A percentile compares a stretch with the other conserved stretches of the same genome.
phyloP scores from a whole-genome alignment of 176 grass and related monocot genomes.

The Oryza glaberrima region DNA sequence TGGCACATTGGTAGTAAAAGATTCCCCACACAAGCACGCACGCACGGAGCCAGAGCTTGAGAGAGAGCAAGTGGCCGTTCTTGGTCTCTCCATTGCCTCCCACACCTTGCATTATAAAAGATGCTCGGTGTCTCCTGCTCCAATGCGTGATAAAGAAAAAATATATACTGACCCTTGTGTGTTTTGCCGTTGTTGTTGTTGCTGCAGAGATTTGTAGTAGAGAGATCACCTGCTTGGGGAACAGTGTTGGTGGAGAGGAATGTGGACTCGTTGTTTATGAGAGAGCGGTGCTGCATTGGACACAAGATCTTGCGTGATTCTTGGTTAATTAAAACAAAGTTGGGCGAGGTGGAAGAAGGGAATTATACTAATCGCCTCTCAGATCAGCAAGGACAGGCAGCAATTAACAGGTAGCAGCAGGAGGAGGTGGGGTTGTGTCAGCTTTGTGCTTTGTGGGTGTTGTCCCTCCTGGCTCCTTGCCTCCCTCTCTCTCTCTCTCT shows the following conservation, averaged over 20 bases:
- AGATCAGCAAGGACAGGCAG: constrained; percentile 51
- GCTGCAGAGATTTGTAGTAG: constrained; percentile 47
- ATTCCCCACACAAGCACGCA: constrained; percentile 46
- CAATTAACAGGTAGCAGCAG: constrained; percentile 52
- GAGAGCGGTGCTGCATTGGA: constrained; percentile 33
- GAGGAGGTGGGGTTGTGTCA: constrained; percentile 62
- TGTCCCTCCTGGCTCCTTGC: constrained; percentile 48
- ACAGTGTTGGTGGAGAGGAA: constrained; percentile 53
- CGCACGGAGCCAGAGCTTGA: constrained; percentile 21
- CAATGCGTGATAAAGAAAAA: constrained; percentile 14
- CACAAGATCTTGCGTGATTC: constrained; percentile 54
- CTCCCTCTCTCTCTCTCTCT: not conserved
- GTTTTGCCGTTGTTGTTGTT: constrained; percentile 52
- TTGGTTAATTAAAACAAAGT: constrained; percentile 33
- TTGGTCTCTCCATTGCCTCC: constrained; percentile 60
- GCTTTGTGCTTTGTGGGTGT: constrained; percentile 74
- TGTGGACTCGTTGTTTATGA: constrained; percentile 59
- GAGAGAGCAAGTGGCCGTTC: constrained; percentile 49
- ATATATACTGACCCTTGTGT: constrained; percentile 34
- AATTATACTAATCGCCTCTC: constrained; percentile 50
- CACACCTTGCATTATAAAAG: constrained; percentile 43
- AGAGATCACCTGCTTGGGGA: constrained; percentile 2
- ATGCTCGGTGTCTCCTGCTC: constrained; percentile 56
- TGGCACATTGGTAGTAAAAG: constrained; percentile 50
- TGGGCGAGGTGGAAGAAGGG: constrained; percentile 14